These are phyloP conservation scores for Canna indica DNA, from an alignment of 176 grass and related monocot genomes.

Conservation along the genomic window DNA sequence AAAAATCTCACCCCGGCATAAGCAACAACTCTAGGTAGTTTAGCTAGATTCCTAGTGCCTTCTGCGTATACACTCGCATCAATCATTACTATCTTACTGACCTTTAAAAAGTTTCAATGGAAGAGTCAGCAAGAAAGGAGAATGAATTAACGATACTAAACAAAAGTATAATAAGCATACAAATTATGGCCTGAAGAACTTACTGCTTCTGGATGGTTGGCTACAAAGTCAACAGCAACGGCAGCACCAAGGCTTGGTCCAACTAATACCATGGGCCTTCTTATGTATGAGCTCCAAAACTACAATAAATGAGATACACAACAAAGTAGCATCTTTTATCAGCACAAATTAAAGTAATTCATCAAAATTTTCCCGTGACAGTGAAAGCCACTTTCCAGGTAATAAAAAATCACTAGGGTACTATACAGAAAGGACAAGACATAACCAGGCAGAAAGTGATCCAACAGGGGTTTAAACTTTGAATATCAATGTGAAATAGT, in stretches of 20 bases:
- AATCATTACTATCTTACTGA: conserved; percentile 81
- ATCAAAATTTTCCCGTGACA: not conserved
- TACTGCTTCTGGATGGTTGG: conserved; percentile 74
- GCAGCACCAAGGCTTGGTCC: conserved; percentile 89
- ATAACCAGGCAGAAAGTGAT: not conserved
- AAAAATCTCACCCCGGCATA: conserved; percentile 57
- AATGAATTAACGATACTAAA: not conserved
- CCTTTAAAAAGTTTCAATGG: conserved; percentile 26
- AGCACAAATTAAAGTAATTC: not conserved
- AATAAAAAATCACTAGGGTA: not conserved
- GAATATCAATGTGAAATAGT: not conserved
- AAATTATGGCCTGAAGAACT: not conserved
- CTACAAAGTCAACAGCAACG: conserved; percentile 83
- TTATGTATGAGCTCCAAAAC: conserved; percentile 84
- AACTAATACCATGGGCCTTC: conserved; percentile 83
- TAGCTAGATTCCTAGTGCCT: conserved; percentile 57
- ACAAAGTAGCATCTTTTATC: conserved; percentile 18
- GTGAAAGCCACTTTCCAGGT: not conserved
- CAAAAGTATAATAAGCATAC: not conserved
- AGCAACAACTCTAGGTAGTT: conserved; percentile 61
- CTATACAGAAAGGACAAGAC: not conserved
- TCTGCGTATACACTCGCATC: conserved; percentile 80
- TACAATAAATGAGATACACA: conserved; percentile 18
- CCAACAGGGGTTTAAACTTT: not conserved
- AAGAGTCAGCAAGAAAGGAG: not conserved